Conservation (phyloP, 805 yeast species). For the Candida nanaspora region DNA sequence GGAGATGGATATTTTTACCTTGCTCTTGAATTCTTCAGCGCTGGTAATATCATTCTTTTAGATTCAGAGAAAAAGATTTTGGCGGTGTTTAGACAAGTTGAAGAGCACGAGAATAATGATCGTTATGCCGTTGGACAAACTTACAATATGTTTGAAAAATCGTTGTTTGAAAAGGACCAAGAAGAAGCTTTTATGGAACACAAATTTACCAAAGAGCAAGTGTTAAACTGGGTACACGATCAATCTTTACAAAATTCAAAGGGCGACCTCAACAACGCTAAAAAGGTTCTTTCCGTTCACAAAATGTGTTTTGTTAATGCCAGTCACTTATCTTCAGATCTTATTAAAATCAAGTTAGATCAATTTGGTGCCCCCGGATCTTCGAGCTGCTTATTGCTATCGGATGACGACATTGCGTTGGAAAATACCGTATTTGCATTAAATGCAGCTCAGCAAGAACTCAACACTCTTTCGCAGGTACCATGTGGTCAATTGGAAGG, state of each 20-base stretch:
- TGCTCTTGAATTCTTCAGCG: slow-evolving; percentile 89
- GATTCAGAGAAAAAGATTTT: slow-evolving; percentile 64
- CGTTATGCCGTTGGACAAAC: slow-evolving; percentile 68
- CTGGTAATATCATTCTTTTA: slow-evolving; percentile 80
- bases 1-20: slow-evolving; percentile 73
- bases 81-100: slow-evolving; percentile 71
- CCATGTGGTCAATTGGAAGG: slow-evolving; percentile 40
- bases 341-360: slow-evolving; percentile 54
- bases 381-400: slow-evolving; percentile 25
- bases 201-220: slow-evolving; percentile 23
- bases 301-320: slow-evolving; percentile 61
- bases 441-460: slow-evolving; percentile 37
- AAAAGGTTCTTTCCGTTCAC: slow-evolving; percentile 53
- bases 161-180: slow-evolving; percentile 32
- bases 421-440: slow-evolving; percentile 35
- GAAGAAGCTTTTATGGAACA: slow-evolving; percentile 3
- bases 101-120: slow-evolving; percentile 58
- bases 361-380: slow-evolving; percentile 35
- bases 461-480: slow-evolving; percentile 28
- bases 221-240: slow-evolving; percentile 37
- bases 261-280: too few species aligned
- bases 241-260: slow-evolving; percentile 10
- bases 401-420: slow-evolving; percentile 21
- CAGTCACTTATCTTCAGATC: slow-evolving; percentile 72
- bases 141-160: slow-evolving; percentile 54